A percentile compares a stretch with the other conserved stretches of the same genome.
Conservation (phyloP, 1,284 basidiomycete species). For the Hypsizygus ulmarius region DNA sequence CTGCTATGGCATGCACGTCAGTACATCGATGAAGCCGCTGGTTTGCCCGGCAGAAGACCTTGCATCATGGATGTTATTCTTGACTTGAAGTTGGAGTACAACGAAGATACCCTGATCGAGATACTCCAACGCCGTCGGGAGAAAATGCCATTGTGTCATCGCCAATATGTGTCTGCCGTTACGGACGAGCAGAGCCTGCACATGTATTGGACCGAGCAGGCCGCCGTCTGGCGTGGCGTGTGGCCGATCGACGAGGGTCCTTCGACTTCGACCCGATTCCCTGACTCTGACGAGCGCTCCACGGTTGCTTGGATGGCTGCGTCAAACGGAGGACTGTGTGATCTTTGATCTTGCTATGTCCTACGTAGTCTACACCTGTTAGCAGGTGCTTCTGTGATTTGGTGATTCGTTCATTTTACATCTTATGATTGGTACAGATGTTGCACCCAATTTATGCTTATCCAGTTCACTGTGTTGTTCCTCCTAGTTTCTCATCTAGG, state of each 20-base stretch:
- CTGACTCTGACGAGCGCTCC: slow-evolving; percentile 47
- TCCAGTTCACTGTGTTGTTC: slow-evolving; percentile 7
- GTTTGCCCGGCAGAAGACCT: slow-evolving; percentile 22
- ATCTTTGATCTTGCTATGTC: slow-evolving; percentile 1
- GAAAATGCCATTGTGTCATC: slow-evolving; percentile 6
- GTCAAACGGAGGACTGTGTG: slow-evolving; percentile 23
- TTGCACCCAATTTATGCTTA: background rate
- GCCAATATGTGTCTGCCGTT: slow-evolving; percentile 27
- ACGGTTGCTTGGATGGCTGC: slow-evolving; percentile 37
- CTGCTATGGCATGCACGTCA: slow-evolving; percentile 29
- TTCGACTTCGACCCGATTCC: slow-evolving; percentile 28
- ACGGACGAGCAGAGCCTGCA: slow-evolving; percentile 30
- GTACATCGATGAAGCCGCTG: slow-evolving; percentile 23
- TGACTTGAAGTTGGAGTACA: slow-evolving; percentile 31
- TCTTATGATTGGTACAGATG: slow-evolving; percentile 1
- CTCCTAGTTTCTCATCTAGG: background rate
- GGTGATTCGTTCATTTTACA: slow-evolving; percentile 1
- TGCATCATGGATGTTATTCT: slow-evolving; percentile 41
- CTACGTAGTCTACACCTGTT: slow-evolving; percentile 7
- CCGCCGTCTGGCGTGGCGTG: slow-evolving; percentile 28
- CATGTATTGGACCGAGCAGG: slow-evolving; percentile 39
- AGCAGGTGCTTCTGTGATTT: slow-evolving; percentile 11
- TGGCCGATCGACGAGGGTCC: slow-evolving; percentile 18
- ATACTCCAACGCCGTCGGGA: slow-evolving; percentile 19
- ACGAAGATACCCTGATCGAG: slow-evolving; percentile 23